Base-by-base conservation (phyloP, 2,329 filamentous ascomycete genomes). In the Magnaporthiopsis rhizophila region DNA sequence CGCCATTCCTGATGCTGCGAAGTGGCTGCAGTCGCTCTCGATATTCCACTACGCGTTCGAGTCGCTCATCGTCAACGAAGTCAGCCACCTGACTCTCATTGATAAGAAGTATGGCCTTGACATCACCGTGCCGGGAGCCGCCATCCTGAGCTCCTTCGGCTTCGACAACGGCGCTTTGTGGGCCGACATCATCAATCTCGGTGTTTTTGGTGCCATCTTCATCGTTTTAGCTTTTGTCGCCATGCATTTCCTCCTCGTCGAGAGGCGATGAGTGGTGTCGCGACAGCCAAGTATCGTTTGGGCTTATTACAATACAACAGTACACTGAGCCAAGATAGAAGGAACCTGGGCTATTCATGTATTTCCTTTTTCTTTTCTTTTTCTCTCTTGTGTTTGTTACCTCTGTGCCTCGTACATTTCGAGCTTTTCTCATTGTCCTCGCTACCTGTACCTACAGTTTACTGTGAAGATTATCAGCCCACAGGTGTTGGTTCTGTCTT, bases 1-100 rank as follows among this genome's bases (percentile, higher is more conserved):
- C 74, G 92, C 91, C 36, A 97, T 97, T 63, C 95, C 95, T 1
- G 82, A 85, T 62, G 86, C 91, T 2, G 90, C 94, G 2, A 77
- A 92, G 67, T 99, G 95, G 95, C 78, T 99, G 62, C 95, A 99
- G 80, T 86, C 85, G 78, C 79, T 99, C 11, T 97, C 93, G 1
- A 99, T 99, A 67, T 99, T 99, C 83, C 95, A 99, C 74, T 99
- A 96, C 73, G 94, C 89, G 6, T 98, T 98, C 71, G 95, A 99
- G 80, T 90, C 91, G 2, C 84, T 99, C 18, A 96, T 98, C 67
- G 95, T 99, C 70, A 99, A 98, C 73, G 95, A 99, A 78, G 96
- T 97, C 60, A 88, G 92, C 32, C 91, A 92, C 71, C 81, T 99
- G 58, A 94, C 90, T 0, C 84, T 99, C 32, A 86, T 96, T 58